Evolutionary conservation across 257 asterid species (phyloP), one percentile per base, ranked within the genome.

Genomic region (Solanum chiquidenum): DNA sequence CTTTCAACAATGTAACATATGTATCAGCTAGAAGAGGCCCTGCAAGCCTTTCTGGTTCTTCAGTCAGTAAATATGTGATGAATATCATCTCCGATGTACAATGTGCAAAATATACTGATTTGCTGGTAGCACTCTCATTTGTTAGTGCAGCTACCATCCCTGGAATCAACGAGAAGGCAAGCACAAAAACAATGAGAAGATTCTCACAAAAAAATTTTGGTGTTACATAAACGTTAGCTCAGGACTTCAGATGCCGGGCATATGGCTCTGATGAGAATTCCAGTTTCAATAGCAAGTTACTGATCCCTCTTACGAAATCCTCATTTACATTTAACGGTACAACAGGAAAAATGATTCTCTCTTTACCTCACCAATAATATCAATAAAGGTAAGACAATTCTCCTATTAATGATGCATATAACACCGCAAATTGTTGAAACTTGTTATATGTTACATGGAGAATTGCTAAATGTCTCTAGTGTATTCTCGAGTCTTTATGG

Each of bases 141-240:
- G 98, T 95, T 83, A 96, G 94, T 80, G 98, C 98, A 9, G 98
- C 98, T 86, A 95, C 96, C 98, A 96, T 95, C 34, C 98, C 98
- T 95, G 91, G 21, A 7, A 62, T 31, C 40, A 12, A 18, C 8
- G 4, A 44, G 3, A 79, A 27, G 27, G 25, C 40, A 37, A 74
- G 52, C 6, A 74, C 83, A 44, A 74, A 73, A 37, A 21, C 33
- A 4, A 75, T 75, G 58, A 75, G 58, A 75, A 75, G 33, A 75
- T 75, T 20, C 10, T 55, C 25, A 55, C 64, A 55, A 55, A 55
- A 55, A 38, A 7, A 55, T 20, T 1, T 55, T 8, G 25, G 38
- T 20, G 27, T 9, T 9, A 35, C 49, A 73, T 73, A 35, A 73
- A 35, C 31, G 7, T 73, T 9, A 34, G 23, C 49, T 31, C 42